phyloP scores from a whole-genome alignment of 495 filamentous ascomycete genomes.

The Podospora tetraspora region DNA sequence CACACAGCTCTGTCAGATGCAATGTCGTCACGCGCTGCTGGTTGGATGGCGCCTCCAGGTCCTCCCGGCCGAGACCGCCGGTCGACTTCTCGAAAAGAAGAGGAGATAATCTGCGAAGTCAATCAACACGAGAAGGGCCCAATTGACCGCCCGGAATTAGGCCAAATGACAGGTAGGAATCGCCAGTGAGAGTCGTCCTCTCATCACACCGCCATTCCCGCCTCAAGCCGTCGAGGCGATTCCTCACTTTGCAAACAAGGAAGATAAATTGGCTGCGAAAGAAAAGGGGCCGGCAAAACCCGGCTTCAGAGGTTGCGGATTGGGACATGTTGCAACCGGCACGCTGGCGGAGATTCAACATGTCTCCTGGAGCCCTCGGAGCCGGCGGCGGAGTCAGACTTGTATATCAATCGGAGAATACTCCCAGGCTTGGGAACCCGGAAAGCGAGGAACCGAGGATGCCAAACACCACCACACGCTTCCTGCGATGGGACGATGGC shows the following conservation, averaged over 20 bases:
- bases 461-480: slow-evolving; percentile 1
- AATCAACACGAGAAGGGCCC: slow-evolving; percentile 5
- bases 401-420: slow-evolving; percentile 5
- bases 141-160: background rate
- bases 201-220: slow-evolving; percentile 3
- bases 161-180: background rate
- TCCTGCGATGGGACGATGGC: background rate
- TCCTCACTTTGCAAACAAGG: background rate
- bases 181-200: background rate
- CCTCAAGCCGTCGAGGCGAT: background rate
- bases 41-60: background rate
- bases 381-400: slow-evolving; percentile 1
- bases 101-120: slow-evolving; percentile 13
- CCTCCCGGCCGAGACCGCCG: background rate
- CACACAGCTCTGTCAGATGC: slow-evolving; percentile 6
- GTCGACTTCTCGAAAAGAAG: background rate
- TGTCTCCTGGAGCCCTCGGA: background rate
- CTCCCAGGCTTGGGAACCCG: slow-evolving; percentile 5
- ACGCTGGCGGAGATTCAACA: background rate
- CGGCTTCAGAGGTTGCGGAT: background rate
- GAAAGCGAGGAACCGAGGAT: slow-evolving; percentile 2
- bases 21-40: background rate
- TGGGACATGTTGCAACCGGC: background rate
- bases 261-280: background rate
- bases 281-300: slow-evolving; percentile 1